Evolutionary conservation across 129 eudicot genomes (phyloP), one percentile per base, ranked within the genome.

Genomic region (Mikania micrantha): DNA sequence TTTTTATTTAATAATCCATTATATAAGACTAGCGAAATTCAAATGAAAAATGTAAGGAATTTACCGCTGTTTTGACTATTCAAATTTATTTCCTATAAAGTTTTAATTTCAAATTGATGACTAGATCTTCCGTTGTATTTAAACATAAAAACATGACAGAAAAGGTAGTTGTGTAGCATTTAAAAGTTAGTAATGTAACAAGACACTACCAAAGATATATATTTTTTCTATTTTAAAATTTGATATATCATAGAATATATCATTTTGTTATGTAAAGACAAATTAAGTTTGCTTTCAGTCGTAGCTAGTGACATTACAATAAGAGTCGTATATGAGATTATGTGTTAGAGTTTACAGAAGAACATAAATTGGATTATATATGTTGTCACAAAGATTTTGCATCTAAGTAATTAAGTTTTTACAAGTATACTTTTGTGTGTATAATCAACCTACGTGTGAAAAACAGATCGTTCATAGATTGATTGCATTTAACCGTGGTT

Each of bases 41-140:
- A 67, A 67, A 67, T 45, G 44, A 25, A 49, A 74, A 45, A 5
- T 25, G 53, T 53, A 19, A 27, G 7, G 40, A 45, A 44, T 24
- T 67, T 75, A 59, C 79, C 79, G 79, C 79, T 75, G 59, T 29
- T 47, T 67, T 59, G 28, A 67, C 74, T 24, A 60, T 75, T 75
- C 44, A 20, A 58, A 58, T 58, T 13, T 42, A 20, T 15, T 20
- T 42, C 75, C 44, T 58, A 56, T 41, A 41, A 9, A 12, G 42
- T 17, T 20, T 66, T 45, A 20, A 59, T 36, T 6, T 42, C 56
- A 47, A 75, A 67, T 67, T 45, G 47, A 13, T 45, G 74, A 24
- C 42, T 34, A 3, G 19, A 54, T 8, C 53, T 50, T 21, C 66
- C 19, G 3, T 25, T n/a, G 47, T 57, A 28, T 29, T 27, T 17